Evolutionary conservation across 2,329 filamentous ascomycete genomes (phyloP).

Genomic region (Cryphonectria radicalis): DNA sequence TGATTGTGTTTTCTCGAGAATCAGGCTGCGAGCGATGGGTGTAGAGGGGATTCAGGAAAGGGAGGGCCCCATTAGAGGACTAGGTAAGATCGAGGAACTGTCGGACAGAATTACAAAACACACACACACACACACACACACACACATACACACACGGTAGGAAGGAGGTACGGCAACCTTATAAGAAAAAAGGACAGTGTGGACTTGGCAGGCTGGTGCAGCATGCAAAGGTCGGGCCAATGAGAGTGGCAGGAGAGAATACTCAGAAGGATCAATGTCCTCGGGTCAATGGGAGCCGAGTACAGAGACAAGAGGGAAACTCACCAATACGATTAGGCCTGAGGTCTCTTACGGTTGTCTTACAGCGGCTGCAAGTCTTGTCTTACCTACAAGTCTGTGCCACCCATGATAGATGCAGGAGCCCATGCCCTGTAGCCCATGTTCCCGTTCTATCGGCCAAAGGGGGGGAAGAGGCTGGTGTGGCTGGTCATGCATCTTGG

Average conservation of each 20-base stretch:
- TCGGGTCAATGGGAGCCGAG: constrained; percentile 14
- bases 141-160: not conserved
- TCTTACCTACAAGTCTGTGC: not conserved
- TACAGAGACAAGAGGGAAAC: not conserved
- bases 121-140: not conserved
- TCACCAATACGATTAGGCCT: not conserved
- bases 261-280: not conserved
- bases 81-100: not conserved
- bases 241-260: not conserved
- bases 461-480: not conserved
- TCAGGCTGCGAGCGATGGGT: not conserved
- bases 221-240: not conserved
- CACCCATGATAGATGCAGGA: not conserved
- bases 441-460: not conserved
- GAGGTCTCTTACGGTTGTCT: not conserved
- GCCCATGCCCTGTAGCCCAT: not conserved
- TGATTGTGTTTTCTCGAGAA: not conserved
- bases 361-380: not conserved
- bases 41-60: not conserved
- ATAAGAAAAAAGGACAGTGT: not conserved
- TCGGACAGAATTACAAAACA: too few species aligned
- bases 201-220: not conserved
- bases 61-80: not conserved
- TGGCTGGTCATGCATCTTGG: not conserved
- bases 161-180: not conserved